phyloP scores from a whole-genome alignment of 2,329 filamentous ascomycete species.

The Colletotrichum sp. region DNA sequence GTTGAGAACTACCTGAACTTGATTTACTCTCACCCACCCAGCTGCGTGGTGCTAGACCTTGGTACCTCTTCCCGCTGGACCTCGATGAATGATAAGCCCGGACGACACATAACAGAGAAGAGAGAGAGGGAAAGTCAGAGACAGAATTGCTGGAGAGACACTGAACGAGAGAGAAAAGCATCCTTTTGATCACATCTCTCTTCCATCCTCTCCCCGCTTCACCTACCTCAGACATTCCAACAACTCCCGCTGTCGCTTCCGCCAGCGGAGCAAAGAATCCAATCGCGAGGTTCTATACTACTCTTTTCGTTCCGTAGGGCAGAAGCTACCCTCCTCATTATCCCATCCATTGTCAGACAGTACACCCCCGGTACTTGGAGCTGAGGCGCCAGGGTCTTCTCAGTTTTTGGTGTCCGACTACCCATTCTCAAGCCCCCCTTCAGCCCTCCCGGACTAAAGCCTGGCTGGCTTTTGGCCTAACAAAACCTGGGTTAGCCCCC shows the following conservation, averaged over 20 bases:
- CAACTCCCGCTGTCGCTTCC: not conserved
- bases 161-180: slow-evolving; percentile 13
- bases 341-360: slow-evolving; percentile 11
- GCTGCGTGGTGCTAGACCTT: not conserved
- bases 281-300: not conserved
- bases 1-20: not conserved
- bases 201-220: not conserved
- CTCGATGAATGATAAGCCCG: not conserved
- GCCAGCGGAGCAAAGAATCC: not conserved
- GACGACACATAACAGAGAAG: not conserved
- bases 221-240: slow-evolving; percentile 10
- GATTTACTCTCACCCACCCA: not conserved
- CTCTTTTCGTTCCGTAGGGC: slow-evolving; percentile 3
- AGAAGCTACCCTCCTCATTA: not conserved
- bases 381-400: slow-evolving; percentile 21
- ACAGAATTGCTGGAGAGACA: slow-evolving; percentile 3
- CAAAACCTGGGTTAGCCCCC: slow-evolving; percentile 34
- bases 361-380: slow-evolving; percentile 16
- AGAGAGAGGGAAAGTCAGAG: not conserved
- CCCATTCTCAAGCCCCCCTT: slow-evolving; percentile 29
- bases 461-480: slow-evolving; percentile 28
- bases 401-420: slow-evolving; percentile 10
- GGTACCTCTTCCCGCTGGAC: not conserved
- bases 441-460: slow-evolving; percentile 44
- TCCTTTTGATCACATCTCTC: slow-evolving; percentile 15